Evolutionary conservation across 306 rosid species (phyloP).

Genomic region (Acacia acuminata): DNA sequence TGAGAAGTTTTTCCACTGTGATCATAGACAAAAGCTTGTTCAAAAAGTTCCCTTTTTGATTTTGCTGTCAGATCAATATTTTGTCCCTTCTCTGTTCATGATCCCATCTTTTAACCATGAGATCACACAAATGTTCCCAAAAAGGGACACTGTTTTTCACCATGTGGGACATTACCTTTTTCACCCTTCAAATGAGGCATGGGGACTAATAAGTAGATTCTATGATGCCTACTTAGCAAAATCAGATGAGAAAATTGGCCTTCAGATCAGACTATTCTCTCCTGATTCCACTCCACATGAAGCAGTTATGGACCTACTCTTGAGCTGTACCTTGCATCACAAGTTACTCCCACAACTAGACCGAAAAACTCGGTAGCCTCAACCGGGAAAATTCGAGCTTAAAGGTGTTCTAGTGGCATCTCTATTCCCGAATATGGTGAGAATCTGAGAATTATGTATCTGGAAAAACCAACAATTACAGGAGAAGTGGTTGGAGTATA

Average conservation of each 20-base stretch:
- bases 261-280: conserved; percentile 26
- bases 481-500: conserved; percentile 45
- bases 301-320: conserved; percentile 43
- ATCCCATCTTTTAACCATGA: conserved; percentile 44
- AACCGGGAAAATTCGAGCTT: conserved; percentile 20
- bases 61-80: conserved; percentile 61
- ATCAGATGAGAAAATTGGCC: conserved; percentile 21
- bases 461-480: conserved; percentile 42
- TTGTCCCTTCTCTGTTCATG: conserved; percentile 70
- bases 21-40: conserved; percentile 53
- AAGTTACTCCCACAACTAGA: conserved; percentile 42
- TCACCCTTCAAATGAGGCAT: conserved; percentile 18
- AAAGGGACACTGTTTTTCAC: conserved; percentile 22
- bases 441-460: conserved; percentile 38
- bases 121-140: conserved; percentile 22
- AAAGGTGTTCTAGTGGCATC: conserved; percentile 50
- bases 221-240: not conserved
- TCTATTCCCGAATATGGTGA: conserved; percentile 48
- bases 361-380: not conserved
- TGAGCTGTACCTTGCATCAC: conserved; percentile 38
- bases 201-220: conserved; percentile 47
- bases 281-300: conserved; percentile 22
- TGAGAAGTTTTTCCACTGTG: conserved; percentile 73
- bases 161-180: conserved; percentile 20
- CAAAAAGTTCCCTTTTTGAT: conserved; percentile 52